Base-by-base conservation (phyloP, 495 filamentous ascomycete species). In the Aspergillus carlsbadensis region DNA sequence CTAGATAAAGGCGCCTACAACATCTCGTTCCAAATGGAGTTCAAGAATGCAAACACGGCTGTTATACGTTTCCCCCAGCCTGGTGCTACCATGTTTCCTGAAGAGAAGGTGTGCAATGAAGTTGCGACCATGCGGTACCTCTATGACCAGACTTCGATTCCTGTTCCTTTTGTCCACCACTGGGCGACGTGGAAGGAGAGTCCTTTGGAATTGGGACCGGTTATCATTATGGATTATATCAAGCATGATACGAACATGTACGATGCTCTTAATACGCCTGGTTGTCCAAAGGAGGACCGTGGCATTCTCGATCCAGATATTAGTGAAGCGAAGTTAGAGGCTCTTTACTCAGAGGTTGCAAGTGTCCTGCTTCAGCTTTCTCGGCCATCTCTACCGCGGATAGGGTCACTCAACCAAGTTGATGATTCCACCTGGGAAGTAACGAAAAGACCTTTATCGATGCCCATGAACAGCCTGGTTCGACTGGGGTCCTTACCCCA, bases 191-290 rank as follows among this genome's bases (percentile, higher is more conserved):
- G 35, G 17, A 56, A 65, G 2, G 58, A 70, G 21, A 65, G 63
- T 24, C 68, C 65, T 6, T 41, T 60, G 15, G 58, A 71, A 1
- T 33, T 79, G 39, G 68, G 74, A 7, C 75, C 78, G 2, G 81
- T 77, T 59, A 74, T 81, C 36, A 74, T 81, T 42, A 76, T 79
- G 69, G 73, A 74, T 7, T 77, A 76, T 56, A 64, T 79, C 41
- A 59, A 73, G 5, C 67, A 78, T 52, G 40, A 64, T 6, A 49
- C 57, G 10, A 66, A 41, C 8, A 63, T 77, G 57, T 67, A 65
- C 33, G 42, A 66, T 11, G 63, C 62, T 20, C 65, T 78, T 3
- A 56, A 56, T 1, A 70, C 62, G 6, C 70, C 67, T 6, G 59
- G 51, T 3, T 36, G 52, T 11, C 44, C 59, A 1, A 52, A 44